Conservation (phyloP, 257 asterid genomes). For the Cruciata laevipes region DNA sequence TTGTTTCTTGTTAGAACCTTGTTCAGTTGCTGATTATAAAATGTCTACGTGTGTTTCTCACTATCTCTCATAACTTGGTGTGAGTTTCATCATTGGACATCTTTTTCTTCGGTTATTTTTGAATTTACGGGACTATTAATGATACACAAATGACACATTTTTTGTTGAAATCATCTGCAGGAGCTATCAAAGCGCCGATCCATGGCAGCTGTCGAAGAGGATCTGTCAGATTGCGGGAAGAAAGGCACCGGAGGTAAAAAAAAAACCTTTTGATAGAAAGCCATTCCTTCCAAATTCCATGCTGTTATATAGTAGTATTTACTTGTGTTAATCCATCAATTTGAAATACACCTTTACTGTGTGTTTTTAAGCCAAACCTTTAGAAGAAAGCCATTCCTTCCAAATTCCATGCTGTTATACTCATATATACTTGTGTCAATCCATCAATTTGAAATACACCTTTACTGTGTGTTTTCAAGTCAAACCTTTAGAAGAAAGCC, state of each 20-base stretch:
- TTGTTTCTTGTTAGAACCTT: conserved; percentile 23
- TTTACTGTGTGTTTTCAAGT: too few species aligned
- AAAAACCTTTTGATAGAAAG: conserved; percentile 15
- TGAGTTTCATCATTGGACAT: background rate
- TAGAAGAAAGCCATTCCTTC: too few species aligned
- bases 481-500: too few species aligned
- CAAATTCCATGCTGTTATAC: too few species aligned
- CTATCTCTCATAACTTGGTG: background rate
- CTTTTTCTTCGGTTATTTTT: background rate
- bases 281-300: background rate
- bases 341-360: too few species aligned
- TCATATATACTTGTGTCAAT: too few species aligned
- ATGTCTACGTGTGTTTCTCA: background rate
- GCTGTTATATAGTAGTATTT: background rate
- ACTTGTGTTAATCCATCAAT: too few species aligned
- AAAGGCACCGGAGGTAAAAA: conserved; percentile 84
- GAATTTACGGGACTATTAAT: background rate
- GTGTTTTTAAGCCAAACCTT: too few species aligned
- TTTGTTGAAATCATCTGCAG: conserved; percentile 34
- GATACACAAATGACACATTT: background rate
- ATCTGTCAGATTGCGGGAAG: conserved; percentile 75
- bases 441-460: too few species aligned
- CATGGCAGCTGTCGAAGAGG: conserved; percentile 43
- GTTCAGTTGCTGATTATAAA: background rate
- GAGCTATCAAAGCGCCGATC: conserved; percentile 64